These are phyloP conservation scores for Starmerella apis DNA, from an alignment of 805 yeast species.

Conservation along the genomic window DNA sequence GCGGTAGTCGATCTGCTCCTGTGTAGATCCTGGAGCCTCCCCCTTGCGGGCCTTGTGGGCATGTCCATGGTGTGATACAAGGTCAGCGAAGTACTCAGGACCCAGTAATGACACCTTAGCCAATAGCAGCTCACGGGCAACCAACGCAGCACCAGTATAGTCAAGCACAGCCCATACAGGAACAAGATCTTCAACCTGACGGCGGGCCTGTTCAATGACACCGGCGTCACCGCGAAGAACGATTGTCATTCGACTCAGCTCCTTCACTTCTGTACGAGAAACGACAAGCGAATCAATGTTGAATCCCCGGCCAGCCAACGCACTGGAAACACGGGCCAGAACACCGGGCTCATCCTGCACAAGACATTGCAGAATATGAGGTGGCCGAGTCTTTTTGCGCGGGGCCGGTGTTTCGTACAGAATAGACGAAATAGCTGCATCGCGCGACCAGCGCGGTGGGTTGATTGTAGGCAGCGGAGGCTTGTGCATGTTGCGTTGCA, in stretches of 20 bases:
- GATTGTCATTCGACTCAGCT: slow-evolving; percentile 92
- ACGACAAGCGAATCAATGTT: slow-evolving; percentile 96
- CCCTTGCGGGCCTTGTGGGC: slow-evolving; percentile 33
- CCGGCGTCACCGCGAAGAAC: slow-evolving; percentile 91
- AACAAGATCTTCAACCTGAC: slow-evolving; percentile 94
- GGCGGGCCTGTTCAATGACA: slow-evolving; percentile 92
- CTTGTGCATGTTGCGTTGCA: slow-evolving; percentile 74
- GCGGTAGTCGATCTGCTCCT: slow-evolving; percentile 31
- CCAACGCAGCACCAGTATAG: slow-evolving; percentile 80
- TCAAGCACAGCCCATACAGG: slow-evolving; percentile 97
- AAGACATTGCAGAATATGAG: slow-evolving; percentile 89
- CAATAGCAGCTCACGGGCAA: slow-evolving; percentile 79
- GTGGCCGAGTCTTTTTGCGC: slow-evolving; percentile 50
- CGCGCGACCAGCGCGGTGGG: slow-evolving; percentile 91
- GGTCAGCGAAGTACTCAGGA: slow-evolving; percentile 95
- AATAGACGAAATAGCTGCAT: slow-evolving; percentile 90
- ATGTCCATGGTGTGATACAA: slow-evolving; percentile 68
- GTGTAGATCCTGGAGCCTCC: slow-evolving; percentile 28
- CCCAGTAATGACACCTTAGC: slow-evolving; percentile 91
- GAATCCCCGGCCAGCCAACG: slow-evolving; percentile 96
- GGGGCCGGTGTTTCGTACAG: slow-evolving; percentile 77
- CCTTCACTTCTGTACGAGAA: slow-evolving; percentile 91
- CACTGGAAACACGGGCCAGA: slow-evolving; percentile 81
- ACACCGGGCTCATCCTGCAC: slow-evolving; percentile 99
- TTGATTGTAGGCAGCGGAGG: slow-evolving; percentile 91